Evolutionary conservation across 495 filamentous ascomycete species (phyloP).

Genomic region (Penicillium egyptiacum): DNA sequence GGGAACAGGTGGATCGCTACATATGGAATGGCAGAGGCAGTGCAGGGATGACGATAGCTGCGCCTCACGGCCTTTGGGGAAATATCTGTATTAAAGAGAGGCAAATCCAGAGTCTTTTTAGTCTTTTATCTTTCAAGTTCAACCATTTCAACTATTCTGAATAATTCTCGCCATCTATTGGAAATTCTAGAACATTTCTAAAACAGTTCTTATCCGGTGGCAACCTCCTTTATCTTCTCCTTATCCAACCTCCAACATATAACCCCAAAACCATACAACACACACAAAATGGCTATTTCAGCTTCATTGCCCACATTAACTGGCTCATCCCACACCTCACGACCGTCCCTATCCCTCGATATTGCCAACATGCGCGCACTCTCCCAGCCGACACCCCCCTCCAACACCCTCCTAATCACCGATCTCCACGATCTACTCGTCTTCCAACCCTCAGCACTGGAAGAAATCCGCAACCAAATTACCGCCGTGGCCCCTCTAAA

Average conservation of each 20-base stretch:
- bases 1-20: conserved; percentile 7
- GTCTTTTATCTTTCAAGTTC: background rate
- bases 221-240: conserved; percentile 20
- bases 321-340: conserved; percentile 41
- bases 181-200: conserved; percentile 11
- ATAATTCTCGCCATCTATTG: conserved; percentile 3
- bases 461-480: conserved; percentile 73
- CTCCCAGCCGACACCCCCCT: conserved; percentile 74
- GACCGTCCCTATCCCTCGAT: conserved; percentile 72
- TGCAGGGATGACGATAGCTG: conserved; percentile 3
- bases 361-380: conserved; percentile 77
- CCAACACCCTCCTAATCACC: conserved; percentile 93
- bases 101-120: background rate
- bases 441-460: conserved; percentile 75
- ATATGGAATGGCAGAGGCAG: conserved; percentile 5
- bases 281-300: conserved; percentile 28
- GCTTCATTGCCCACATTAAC: conserved; percentile 31
- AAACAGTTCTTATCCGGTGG: conserved; percentile 19
- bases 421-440: conserved; percentile 73
- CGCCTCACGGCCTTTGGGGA: background rate
- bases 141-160: background rate
- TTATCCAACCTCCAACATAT: conserved; percentile 12
- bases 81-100: background rate
- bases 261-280: background rate
- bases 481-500: conserved; percentile 66